Base-by-base conservation (phyloP, 2,329 filamentous ascomycete species). In the Sporothrix phasma region DNA sequence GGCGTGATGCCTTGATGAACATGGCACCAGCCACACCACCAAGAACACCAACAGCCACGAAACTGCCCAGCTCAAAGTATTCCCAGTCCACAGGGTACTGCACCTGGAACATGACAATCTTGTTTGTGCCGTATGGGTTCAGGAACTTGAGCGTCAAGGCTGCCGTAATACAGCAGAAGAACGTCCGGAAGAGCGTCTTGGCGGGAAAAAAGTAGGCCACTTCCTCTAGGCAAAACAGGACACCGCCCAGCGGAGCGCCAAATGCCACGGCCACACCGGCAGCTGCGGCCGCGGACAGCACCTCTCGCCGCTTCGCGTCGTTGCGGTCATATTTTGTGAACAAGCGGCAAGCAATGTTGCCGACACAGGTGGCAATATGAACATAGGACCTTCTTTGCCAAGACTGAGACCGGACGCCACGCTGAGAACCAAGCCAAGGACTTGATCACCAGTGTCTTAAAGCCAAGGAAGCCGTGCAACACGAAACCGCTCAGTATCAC, bases 401-500 rank as follows among this genome's bases (percentile, higher is more conserved):
- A 99, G 80, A 72, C 92, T 96, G 66, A 99, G 81, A 3, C 94
- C 94, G 2, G 94, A 97, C 1, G 92, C 88, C 45, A 97, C 92
- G 73, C 90, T 95, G 64, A 97, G 80, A 65, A 97, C 84, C 54
- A 99, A 78, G 15, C 88, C 92, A 17, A 89, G 71, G 90, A 89
- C 74, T 99, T 99, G 76, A 96, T 83, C 5, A 93, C 75, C 34
- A 99, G 80, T 0, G 94, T 97, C 72, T 88, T 89, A 45, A 96
- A 75, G 69, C 94, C 94, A 7, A 99, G 82, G 73, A 97, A 97
- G 1, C 94, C 93, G 79, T 97, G 94, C 63, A 99, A 79, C 63
- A 99, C 93, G 71, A 97, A 99, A 5, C 94, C 94, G 71, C 92
- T 97, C n/a, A 97, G 83, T 65, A 97, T 97, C 66, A 97, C 94